A percentile compares a stretch with the other conserved stretches of the same genome.
These are phyloP conservation scores for Pseudozyma pruni DNA, from an alignment of 1,284 basidiomycete genomes.

Conservation along the genomic window DNA sequence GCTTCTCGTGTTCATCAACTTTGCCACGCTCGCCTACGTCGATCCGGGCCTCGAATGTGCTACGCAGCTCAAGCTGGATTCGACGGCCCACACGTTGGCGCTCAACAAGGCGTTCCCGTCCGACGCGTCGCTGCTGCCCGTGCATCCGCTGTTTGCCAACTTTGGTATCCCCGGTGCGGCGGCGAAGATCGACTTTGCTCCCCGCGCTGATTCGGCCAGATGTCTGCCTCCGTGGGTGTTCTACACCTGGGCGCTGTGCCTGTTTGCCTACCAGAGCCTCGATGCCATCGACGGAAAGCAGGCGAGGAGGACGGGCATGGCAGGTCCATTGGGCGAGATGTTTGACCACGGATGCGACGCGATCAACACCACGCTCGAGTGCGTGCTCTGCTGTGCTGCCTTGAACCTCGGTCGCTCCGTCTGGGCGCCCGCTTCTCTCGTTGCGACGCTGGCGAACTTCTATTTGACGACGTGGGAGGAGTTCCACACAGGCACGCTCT, in stretches of 20 bases:
- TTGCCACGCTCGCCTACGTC: slow-evolving; percentile 76
- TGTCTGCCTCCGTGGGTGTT: slow-evolving; percentile 58
- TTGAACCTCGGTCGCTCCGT: slow-evolving; percentile 91
- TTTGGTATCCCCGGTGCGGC: slow-evolving; percentile 47
- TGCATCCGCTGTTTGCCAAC: slow-evolving; percentile 43
- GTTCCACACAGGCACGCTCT: slow-evolving; percentile 81
- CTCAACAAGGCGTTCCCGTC: slow-evolving; percentile 35
- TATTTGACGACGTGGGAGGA: slow-evolving; percentile 98
- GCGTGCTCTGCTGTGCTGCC: slow-evolving; percentile 50
- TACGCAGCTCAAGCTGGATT: slow-evolving; percentile 59
- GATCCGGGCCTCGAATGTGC: slow-evolving; percentile 55
- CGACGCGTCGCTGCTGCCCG: slow-evolving; percentile 42
- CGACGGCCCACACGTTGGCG: slow-evolving; percentile 30
- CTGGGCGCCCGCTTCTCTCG: slow-evolving; percentile 91
- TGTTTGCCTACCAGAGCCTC: slow-evolving; percentile 92
- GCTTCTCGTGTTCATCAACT: slow-evolving; percentile 83
- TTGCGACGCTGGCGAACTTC: slow-evolving; percentile 89
- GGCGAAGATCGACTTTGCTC: slow-evolving; percentile 32
- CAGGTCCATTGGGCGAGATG: slow-evolving; percentile 92
- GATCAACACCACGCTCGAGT: slow-evolving; percentile 81
- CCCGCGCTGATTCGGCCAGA: slow-evolving; percentile 10
- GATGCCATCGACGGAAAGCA: slow-evolving; percentile 95
- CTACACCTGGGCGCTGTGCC: slow-evolving; percentile 79
- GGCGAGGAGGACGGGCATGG: slow-evolving; percentile 92
- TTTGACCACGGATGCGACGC: slow-evolving; percentile 92